Percentiles rank a stretch among this genome's conserved stretches.
phyloP scores from a whole-genome alignment of 768 basidiomycete species.

The Russula sp. region DNA sequence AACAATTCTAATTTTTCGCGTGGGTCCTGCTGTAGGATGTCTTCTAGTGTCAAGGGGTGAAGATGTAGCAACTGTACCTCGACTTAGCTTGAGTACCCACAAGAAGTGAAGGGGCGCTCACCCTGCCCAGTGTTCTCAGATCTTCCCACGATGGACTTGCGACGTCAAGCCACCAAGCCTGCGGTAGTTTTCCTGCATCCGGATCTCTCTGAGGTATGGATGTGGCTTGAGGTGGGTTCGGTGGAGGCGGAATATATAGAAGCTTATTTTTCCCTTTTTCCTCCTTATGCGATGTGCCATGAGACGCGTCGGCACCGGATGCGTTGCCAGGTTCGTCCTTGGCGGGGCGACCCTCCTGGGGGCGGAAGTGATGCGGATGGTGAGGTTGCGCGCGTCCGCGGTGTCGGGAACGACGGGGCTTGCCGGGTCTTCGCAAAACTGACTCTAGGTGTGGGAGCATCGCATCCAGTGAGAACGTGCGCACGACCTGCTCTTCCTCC shows the following conservation, averaged over 20 bases:
- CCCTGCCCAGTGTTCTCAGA: slow-evolving; percentile 80
- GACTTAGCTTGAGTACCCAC: background rate
- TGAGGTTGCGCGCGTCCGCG: background rate
- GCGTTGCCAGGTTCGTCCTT: background rate
- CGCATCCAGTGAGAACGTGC: slow-evolving; percentile 24
- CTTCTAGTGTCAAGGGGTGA: slow-evolving; percentile 90
- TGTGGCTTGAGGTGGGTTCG: background rate
- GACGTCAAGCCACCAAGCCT: slow-evolving; percentile 89
- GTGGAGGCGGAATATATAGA: slow-evolving; percentile 1
- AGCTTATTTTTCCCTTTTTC: slow-evolving; percentile 47
- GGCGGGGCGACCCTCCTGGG: background rate
- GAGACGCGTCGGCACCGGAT: background rate
- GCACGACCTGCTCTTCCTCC: slow-evolving; percentile 16
- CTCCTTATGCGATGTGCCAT: background rate
- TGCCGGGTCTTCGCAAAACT: slow-evolving; percentile 21
- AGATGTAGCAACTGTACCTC: slow-evolving; percentile 64
- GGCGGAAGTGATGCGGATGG: background rate
- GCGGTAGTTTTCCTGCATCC: slow-evolving; percentile 28
- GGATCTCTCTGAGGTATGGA: slow-evolving; percentile 13
- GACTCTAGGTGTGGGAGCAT: slow-evolving; percentile 20
- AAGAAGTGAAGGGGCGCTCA: slow-evolving; percentile 27
- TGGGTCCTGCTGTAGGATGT: slow-evolving; percentile 86
- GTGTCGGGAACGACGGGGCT: slow-evolving; percentile 21
- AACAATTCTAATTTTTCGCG: slow-evolving; percentile 90
- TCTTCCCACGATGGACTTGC: slow-evolving; percentile 85